phyloP scores from a whole-genome alignment of 2,329 filamentous ascomycete genomes.

The Fusarium longipes region DNA sequence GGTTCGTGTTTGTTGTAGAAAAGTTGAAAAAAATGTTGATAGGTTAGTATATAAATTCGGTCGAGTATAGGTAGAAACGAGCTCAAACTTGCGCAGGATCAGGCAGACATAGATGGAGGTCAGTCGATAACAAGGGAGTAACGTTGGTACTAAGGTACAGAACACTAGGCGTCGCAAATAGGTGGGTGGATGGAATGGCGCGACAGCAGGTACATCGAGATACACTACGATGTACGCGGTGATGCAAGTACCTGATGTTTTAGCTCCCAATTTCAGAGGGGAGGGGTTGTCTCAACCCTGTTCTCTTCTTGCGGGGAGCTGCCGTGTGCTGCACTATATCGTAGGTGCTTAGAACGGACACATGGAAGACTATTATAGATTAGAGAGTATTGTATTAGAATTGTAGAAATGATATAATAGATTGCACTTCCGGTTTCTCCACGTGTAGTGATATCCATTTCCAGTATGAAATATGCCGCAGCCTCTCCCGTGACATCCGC shows the following conservation, averaged over 20 bases:
- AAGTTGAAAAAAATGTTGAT: background rate
- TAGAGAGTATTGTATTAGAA: background rate
- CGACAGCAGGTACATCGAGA: constrained; percentile 18
- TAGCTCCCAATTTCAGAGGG: constrained; percentile 6
- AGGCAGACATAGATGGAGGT: constrained; percentile 20
- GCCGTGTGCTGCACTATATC: background rate
- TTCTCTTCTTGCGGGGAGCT: constrained; percentile 20
- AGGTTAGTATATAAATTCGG: constrained; percentile 4
- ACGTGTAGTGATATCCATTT: too few relatives aligned
- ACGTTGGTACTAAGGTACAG: background rate
- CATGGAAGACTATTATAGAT: background rate
- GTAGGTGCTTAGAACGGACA: too few relatives aligned
- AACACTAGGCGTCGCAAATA: constrained; percentile 10
- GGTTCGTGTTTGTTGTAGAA: background rate
- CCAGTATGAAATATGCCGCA: background rate
- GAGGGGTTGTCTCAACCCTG: constrained; percentile 12
- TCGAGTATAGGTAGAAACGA: constrained; percentile 48
- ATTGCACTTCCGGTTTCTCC: background rate
- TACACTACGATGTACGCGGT: background rate
- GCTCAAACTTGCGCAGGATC: constrained; percentile 56
- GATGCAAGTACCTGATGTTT: constrained; percentile 18
- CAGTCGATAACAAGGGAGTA: constrained; percentile 14
- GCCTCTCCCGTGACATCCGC: constrained; percentile 31
- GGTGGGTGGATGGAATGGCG: constrained; percentile 20
- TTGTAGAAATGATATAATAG: background rate